Percentiles rank a stretch among this genome's conserved stretches.
phyloP scores from a whole-genome alignment of 2,329 filamentous ascomycete genomes.

The Neodidymelliopsis sp. region DNA sequence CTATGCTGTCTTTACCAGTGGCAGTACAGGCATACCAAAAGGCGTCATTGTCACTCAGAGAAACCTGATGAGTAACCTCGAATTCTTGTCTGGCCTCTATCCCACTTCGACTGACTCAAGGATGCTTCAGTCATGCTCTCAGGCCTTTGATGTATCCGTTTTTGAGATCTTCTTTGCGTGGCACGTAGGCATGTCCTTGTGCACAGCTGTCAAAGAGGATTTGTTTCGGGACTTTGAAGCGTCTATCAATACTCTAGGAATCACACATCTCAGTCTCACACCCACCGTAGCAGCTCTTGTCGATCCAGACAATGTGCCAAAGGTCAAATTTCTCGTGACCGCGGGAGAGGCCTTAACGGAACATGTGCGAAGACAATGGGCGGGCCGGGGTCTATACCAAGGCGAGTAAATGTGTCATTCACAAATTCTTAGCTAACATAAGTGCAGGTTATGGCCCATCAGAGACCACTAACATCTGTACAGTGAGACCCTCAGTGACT shows the following conservation, averaged over 20 bases:
- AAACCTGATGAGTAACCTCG: constrained; percentile 80
- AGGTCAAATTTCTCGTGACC: constrained; percentile 77
- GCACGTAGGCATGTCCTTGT: constrained; percentile 79
- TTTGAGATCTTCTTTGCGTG: constrained; percentile 92
- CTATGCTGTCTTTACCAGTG: constrained; percentile 84
- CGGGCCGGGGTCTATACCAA: constrained; percentile 71
- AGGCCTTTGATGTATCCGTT: constrained; percentile 85
- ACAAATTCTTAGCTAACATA: not conserved
- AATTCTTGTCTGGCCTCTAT: constrained; percentile 71
- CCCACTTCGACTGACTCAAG: constrained; percentile 62
- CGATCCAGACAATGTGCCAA: constrained; percentile 70
- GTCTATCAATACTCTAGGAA: constrained; percentile 66
- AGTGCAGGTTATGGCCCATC: constrained; percentile 74
- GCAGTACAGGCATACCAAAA: constrained; percentile 81
- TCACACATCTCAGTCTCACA: constrained; percentile 86
- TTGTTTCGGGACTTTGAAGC: constrained; percentile 76
- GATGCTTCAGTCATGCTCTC: constrained; percentile 83
- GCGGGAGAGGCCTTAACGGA: constrained; percentile 82
- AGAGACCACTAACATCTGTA: constrained; percentile 89
- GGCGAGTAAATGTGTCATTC: constrained; percentile 50
- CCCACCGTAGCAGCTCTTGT: constrained; percentile 84
- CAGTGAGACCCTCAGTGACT: constrained; percentile 69
- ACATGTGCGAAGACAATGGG: constrained; percentile 75
- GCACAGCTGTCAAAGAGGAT: constrained; percentile 75
- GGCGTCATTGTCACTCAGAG: constrained; percentile 78